Evolutionary conservation across 257 asterid genomes (phyloP).

Genomic region (Solanum pimpinellifolium): DNA sequence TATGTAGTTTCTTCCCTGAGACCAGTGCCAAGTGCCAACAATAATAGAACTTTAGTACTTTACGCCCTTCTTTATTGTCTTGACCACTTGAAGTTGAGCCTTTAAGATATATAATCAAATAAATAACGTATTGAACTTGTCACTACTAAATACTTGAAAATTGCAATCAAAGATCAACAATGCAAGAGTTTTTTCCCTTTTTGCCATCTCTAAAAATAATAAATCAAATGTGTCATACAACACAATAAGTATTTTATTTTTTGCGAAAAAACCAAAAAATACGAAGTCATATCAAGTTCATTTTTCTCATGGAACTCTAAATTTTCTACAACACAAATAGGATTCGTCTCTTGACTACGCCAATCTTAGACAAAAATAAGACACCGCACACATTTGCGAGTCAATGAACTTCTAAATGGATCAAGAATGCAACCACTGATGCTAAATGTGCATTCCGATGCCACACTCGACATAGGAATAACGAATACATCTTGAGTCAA

Average conservation of each 20-base stretch:
- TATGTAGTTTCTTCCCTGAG: too few relatives aligned
- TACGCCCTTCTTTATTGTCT: neutral
- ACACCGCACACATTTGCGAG: neutral
- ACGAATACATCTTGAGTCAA: neutral
- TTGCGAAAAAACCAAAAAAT: neutral
- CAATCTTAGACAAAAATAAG: neutral
- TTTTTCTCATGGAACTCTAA: neutral
- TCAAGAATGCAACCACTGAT: neutral
- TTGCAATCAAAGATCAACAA: neutral
- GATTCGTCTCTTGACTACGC: neutral
- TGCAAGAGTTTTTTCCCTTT: neutral
- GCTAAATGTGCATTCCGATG: neutral
- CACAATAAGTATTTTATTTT: neutral
- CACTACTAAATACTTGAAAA: neutral
- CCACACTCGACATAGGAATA: neutral
- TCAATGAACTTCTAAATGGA: neutral
- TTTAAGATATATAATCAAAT: neutral
- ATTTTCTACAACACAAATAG: neutral
- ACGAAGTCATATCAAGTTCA: neutral
- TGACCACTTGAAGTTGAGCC: neutral
- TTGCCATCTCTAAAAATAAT: neutral
- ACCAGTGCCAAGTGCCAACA: neutral
- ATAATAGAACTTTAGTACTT: neutral
- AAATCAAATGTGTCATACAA: neutral
- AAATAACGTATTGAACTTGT: too few relatives aligned